A percentile compares a stretch with the other conserved stretches of the same genome.
Conservation (phyloP, 78 protist species). For the Polysphondylium violaceum region DNA sequence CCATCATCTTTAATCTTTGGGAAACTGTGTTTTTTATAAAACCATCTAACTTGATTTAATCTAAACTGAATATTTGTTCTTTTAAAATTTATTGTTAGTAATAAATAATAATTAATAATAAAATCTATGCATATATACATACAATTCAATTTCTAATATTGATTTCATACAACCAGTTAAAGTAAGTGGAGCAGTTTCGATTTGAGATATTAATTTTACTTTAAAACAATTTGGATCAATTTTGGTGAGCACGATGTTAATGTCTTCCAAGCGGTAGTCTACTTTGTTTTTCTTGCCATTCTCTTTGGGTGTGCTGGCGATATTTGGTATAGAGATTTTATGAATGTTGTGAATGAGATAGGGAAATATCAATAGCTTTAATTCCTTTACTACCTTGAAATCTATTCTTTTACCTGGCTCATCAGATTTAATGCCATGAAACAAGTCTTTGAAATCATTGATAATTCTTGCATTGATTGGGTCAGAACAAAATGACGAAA, state of each 20-base stretch:
- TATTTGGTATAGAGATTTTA: slow-evolving; percentile 33
- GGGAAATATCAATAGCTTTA: slow-evolving; percentile 36
- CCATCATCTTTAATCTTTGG: slow-evolving; percentile 66
- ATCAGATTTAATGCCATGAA: slow-evolving; percentile 16
- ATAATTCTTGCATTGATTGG: slow-evolving; percentile 23
- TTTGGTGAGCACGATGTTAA: slow-evolving; percentile 44
- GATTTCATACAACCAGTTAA: slow-evolving; percentile 25
- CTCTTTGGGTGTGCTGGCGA: slow-evolving; percentile 17
- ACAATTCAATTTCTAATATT: slow-evolving; percentile 31
- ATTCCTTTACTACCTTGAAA: slow-evolving; percentile 17
- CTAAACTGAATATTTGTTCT: slow-evolving; percentile 57
- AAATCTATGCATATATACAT: slow-evolving; percentile 7
- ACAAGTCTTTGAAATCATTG: slow-evolving; percentile 31
- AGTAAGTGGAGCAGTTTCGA: slow-evolving; percentile 32
- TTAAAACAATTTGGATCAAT: slow-evolving; percentile 54
- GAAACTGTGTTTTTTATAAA: slow-evolving; percentile 22
- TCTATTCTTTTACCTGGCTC: not conserved
- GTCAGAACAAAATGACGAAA: slow-evolving; percentile 9
- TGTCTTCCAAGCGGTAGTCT: slow-evolving; percentile 48
- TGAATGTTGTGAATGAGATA: slow-evolving; percentile 28
- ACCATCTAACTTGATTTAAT: slow-evolving; percentile 55
- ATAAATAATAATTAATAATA: not conserved
- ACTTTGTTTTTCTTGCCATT: slow-evolving; percentile 35
- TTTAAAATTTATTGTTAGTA: not conserved
- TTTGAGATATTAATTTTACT: slow-evolving; percentile 1